Percentiles rank a stretch among this genome's conserved stretches.
Conservation (phyloP, 2,329 filamentous ascomycete species). For the Monascus ruber region DNA sequence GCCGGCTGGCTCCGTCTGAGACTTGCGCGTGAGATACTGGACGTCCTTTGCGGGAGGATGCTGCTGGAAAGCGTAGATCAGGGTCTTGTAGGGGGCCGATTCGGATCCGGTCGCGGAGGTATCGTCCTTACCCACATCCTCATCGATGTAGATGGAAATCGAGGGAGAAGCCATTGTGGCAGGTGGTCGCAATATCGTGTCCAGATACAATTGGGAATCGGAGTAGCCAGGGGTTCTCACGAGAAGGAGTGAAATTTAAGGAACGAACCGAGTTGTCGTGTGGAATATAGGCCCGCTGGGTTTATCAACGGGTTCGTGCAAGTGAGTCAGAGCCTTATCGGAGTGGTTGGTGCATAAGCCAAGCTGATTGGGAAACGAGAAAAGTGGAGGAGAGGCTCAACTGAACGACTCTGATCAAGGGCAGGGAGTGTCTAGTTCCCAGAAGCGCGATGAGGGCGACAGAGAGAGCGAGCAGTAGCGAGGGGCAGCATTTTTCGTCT, state of each 20-base stretch:
- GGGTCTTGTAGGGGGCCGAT: conserved; percentile 66
- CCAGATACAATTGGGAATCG: too few relatives aligned
- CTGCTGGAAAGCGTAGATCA: conserved; percentile 66
- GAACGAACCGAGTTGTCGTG: neutral
- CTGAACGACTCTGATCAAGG: too few relatives aligned
- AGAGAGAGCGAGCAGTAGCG: too few relatives aligned
- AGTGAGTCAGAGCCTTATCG: neutral
- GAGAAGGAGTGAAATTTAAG: neutral
- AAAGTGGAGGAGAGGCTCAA: too few relatives aligned
- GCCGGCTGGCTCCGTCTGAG: conserved; percentile 48
- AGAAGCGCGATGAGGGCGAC: too few relatives aligned
- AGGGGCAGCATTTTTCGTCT: too few relatives aligned
- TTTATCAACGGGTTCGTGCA: neutral
- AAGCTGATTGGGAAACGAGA: too few relatives aligned
- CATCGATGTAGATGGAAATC: conserved; percentile 61
- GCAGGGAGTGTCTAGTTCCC: too few relatives aligned
- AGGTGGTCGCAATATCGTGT: neutral
- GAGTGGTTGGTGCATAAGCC: too few relatives aligned
- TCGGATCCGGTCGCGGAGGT: conserved; percentile 55
- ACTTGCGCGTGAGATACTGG: conserved; percentile 59
- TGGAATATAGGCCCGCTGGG: neutral
- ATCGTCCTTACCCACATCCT: conserved; percentile 65
- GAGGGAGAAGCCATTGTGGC: conserved; percentile 10
- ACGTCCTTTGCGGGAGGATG: conserved; percentile 48
- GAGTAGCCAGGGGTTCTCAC: too few relatives aligned